These are phyloP conservation scores for Rhinocladiella mackenziei DNA, from an alignment of 2,329 filamentous ascomycete species.

Conservation along the genomic window DNA sequence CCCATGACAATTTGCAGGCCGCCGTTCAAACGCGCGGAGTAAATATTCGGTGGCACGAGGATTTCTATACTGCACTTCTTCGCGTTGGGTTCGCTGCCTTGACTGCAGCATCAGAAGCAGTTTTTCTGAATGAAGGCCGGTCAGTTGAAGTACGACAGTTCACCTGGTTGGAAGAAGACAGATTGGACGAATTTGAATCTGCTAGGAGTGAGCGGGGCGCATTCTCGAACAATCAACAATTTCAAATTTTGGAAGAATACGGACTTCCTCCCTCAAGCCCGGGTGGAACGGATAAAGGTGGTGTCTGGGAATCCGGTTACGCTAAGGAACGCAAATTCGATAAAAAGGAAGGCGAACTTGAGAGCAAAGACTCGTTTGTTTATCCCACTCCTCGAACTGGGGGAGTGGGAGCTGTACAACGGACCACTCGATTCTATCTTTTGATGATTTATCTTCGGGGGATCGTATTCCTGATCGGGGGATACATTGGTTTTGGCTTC, in stretches of 20 bases:
- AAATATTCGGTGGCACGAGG: constrained; percentile 78
- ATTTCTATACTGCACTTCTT: constrained; percentile 89
- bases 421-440: constrained; percentile 72
- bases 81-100: constrained; percentile 83
- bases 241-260: constrained; percentile 31
- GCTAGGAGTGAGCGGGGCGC: constrained; percentile 34
- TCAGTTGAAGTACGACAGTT: constrained; percentile 67
- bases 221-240: constrained; percentile 24
- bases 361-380: constrained; percentile 30
- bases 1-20: constrained; percentile 87
- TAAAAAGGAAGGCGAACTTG: constrained; percentile 32
- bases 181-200: constrained; percentile 69
- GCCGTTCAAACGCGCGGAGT: constrained; percentile 80
- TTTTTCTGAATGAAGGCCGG: constrained; percentile 87
- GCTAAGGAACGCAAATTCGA: constrained; percentile 44
- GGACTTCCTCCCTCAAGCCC: constrained; percentile 32
- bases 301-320: constrained; percentile 46
- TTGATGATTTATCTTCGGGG: constrained; percentile 69
- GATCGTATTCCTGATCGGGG: constrained; percentile 63
- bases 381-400: constrained; percentile 43
- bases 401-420: constrained; percentile 74
- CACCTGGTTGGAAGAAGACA: constrained; percentile 90
- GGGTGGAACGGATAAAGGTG: constrained; percentile 33
- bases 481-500: constrained; percentile 54
- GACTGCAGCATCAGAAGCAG: constrained; percentile 90